Percentiles rank a stretch among this genome's conserved stretches.
Evolutionary conservation across 1,139 yeast species (phyloP).

Genomic region (Hanseniaspora uvarum): DNA sequence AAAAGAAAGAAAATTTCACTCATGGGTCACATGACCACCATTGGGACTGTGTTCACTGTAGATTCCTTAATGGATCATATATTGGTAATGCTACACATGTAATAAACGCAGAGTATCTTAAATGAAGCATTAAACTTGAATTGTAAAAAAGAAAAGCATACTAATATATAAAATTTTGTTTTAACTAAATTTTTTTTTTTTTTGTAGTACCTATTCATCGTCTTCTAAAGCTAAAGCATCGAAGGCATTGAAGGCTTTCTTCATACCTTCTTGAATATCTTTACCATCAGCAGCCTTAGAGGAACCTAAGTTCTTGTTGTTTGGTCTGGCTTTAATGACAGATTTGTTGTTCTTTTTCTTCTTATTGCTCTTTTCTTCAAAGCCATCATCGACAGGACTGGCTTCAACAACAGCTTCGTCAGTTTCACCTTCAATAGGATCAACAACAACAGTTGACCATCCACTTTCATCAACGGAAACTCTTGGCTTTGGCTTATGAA

Average conservation of each 20-base stretch:
- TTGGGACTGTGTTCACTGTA: no score
- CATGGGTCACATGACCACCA: no score
- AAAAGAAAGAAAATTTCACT: not conserved
- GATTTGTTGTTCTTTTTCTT: slow-evolving; percentile 28
- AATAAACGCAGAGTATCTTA: no score
- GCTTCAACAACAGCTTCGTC: slow-evolving; percentile 4
- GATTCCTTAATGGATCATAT: no score
- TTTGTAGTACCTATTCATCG: slow-evolving; percentile 36
- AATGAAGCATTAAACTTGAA: not conserved
- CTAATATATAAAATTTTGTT: no score
- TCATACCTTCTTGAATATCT: slow-evolving; percentile 60
- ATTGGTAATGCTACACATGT: no score
- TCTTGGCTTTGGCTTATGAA: slow-evolving; percentile 51
- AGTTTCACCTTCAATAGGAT: slow-evolving; percentile 17
- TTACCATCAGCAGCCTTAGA: slow-evolving; percentile 64
- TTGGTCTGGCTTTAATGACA: slow-evolving; percentile 48
- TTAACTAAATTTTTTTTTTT: no score
- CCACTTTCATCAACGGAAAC: slow-evolving; percentile 57
- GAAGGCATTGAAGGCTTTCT: slow-evolving; percentile 62
- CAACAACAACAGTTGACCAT: slow-evolving; percentile 57
- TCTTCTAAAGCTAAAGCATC: slow-evolving; percentile 63
- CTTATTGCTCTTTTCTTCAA: slow-evolving; percentile 35
- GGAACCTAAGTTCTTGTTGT: slow-evolving; percentile 62
- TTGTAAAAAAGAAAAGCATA: no score
- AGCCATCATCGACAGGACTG: slow-evolving; percentile 28